Evolutionary conservation across 2,329 filamentous ascomycete species (phyloP).

Genomic region (Aspergillus pseudonomiae): DNA sequence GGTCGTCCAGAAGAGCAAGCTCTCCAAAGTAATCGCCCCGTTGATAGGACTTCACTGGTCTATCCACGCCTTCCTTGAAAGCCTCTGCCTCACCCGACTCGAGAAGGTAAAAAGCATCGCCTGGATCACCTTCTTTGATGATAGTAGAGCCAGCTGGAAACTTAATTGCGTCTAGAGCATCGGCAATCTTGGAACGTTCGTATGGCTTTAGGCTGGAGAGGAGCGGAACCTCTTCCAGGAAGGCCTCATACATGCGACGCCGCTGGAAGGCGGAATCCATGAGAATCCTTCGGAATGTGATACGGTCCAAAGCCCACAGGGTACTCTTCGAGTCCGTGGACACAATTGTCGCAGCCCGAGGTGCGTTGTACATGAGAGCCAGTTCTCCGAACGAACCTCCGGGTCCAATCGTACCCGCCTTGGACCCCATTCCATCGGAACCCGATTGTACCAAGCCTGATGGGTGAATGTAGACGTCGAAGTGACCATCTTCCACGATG

Average conservation of each 20-base stretch:
- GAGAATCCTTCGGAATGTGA: constrained; percentile 95
- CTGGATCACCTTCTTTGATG: constrained; percentile 88
- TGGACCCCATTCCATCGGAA: constrained; percentile 76
- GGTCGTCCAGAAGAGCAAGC: constrained; percentile 88
- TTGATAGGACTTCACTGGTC: constrained; percentile 76
- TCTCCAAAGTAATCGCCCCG: constrained; percentile 98
- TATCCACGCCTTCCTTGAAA: constrained; percentile 72
- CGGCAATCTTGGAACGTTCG: constrained; percentile 95
- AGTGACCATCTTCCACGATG: constrained; percentile 86
- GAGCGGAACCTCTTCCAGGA: constrained; percentile 90
- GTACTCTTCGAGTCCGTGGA: constrained; percentile 77
- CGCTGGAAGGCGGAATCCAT: constrained; percentile 98
- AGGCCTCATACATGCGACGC: constrained; percentile 94
- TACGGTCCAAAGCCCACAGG: constrained; percentile 90
- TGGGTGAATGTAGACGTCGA: constrained; percentile 87
- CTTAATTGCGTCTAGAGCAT: constrained; percentile 90
- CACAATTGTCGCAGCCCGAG: constrained; percentile 89
- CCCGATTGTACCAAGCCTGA: constrained; percentile 78
- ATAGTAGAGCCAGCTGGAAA: constrained; percentile 78
- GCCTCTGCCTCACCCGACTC: constrained; percentile 86
- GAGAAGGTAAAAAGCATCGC: constrained; percentile 87
- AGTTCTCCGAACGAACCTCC: constrained; percentile 96
- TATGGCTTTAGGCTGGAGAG: constrained; percentile 83
- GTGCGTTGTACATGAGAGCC: constrained; percentile 97
- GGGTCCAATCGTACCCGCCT: constrained; percentile 79